Conservation (phyloP, 306 rosid species). For the Arachis stenosperma region DNA sequence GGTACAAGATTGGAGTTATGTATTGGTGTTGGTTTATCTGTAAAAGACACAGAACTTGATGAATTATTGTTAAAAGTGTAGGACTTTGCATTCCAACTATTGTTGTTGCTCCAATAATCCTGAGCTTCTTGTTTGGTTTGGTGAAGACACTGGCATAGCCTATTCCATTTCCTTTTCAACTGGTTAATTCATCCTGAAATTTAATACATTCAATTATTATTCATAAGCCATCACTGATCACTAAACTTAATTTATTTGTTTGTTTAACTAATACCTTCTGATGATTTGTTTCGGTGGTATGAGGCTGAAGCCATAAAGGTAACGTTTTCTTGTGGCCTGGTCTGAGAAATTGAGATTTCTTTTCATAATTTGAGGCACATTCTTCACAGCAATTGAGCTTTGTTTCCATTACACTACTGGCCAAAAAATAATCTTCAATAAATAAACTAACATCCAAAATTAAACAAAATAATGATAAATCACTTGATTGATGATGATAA, state of each 20-base stretch:
- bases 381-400: constrained; percentile 67
- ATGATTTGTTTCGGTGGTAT: constrained; percentile 45
- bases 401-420: constrained; percentile 61
- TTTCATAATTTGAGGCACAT: constrained; percentile 66
- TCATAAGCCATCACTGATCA: constrained; percentile 10
- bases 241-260: background rate
- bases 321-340: constrained; percentile 58
- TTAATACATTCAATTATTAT: background rate
- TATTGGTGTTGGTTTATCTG: constrained; percentile 40
- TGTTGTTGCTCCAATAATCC: constrained; percentile 39
- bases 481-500: too few relatives aligned
- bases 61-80: constrained; percentile 39
- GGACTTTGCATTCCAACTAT: constrained; percentile 46
- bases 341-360: constrained; percentile 62
- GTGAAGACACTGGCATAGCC: constrained; percentile 63
- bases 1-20: constrained; percentile 51
- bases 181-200: constrained; percentile 57
- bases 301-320: constrained; percentile 87
- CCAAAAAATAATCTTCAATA: constrained; percentile 5
- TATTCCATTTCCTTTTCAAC: constrained; percentile 70
- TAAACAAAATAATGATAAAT: background rate
- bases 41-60: constrained; percentile 61
- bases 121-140: constrained; percentile 54
- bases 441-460: too few relatives aligned
- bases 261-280: constrained; percentile 53